These are phyloP conservation scores for Prunus armeniaca DNA, from an alignment of 306 rosid species.

Conservation along the genomic window DNA sequence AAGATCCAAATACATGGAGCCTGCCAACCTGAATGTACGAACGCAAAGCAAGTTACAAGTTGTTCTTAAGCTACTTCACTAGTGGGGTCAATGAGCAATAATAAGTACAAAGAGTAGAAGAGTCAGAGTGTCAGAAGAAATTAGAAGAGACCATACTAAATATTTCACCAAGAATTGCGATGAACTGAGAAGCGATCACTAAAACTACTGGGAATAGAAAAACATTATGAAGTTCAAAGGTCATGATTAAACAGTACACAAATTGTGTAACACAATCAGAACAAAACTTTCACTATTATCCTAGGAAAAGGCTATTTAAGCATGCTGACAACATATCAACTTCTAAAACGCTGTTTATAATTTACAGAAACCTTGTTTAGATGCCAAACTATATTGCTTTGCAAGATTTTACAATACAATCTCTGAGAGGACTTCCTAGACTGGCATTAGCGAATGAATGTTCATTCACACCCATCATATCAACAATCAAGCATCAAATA, in stretches of 20 bases:
- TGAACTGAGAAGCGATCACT: background rate
- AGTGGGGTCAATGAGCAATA: background rate
- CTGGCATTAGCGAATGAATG: background rate
- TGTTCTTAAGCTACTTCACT: background rate
- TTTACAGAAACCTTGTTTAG: background rate
- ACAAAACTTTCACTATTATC: background rate
- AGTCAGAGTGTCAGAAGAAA: background rate
- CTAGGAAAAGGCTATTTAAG: background rate
- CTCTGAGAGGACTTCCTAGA: background rate
- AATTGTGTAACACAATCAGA: background rate
- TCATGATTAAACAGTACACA: background rate
- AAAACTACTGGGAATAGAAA: background rate
- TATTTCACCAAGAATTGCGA: too few relatives aligned
- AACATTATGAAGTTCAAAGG: background rate
- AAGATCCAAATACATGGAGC: background rate
- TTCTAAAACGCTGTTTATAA: background rate
- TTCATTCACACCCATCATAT: conserved; percentile 1
- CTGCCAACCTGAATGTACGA: background rate
- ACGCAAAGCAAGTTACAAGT: background rate
- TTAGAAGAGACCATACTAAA: background rate
- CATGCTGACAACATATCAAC: background rate
- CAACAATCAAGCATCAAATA: conserved; percentile 10
- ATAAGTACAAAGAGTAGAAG: background rate
- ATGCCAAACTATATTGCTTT: background rate
- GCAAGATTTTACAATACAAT: background rate